These are phyloP conservation scores for Hyaloscypha finlandica DNA, from an alignment of 495 filamentous ascomycete genomes.

Conservation along the genomic window DNA sequence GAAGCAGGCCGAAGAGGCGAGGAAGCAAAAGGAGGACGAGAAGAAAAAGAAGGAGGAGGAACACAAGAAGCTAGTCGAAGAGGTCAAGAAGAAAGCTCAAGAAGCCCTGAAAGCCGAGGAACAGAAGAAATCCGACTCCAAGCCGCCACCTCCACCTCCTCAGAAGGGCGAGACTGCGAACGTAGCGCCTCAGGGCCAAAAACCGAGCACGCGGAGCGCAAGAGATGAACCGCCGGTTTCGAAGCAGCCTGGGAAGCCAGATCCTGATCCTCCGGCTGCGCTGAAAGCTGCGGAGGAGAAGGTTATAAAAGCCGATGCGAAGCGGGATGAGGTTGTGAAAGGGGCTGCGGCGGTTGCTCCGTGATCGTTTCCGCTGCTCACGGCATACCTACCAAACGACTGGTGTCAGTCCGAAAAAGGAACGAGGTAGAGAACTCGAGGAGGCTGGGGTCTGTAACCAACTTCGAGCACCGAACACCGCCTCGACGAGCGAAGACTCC, in stretches of 20 bases:
- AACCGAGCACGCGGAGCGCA: not conserved
- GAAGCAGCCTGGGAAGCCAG: slow-evolving; percentile 39
- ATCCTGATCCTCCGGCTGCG: slow-evolving; percentile 40
- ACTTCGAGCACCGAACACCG: no score
- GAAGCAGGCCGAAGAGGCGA: slow-evolving; percentile 5
- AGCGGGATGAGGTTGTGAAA: slow-evolving; percentile 3
- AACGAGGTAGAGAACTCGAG: no score
- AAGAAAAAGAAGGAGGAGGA: slow-evolving; percentile 5
- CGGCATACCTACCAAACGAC: no score
- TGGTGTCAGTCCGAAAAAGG: no score
- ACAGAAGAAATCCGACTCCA: not conserved
- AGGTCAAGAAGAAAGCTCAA: slow-evolving; percentile 18
- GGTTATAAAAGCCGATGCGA: slow-evolving; percentile 18
- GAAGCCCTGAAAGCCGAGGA: slow-evolving; percentile 17
- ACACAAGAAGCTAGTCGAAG: slow-evolving; percentile 19
- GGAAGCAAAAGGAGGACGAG: slow-evolving; percentile 9
- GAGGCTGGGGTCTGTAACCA: no score
- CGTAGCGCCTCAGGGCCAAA: not conserved
- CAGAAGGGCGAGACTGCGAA: not conserved
- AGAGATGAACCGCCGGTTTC: slow-evolving; percentile 35
- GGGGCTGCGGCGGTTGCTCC: not conserved
- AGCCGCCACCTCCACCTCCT: not conserved
- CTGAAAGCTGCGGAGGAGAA: slow-evolving; percentile 29
- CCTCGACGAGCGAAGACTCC: no score
- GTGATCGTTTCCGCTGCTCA: no score